A percentile compares a stretch with the other conserved stretches of the same genome.
These are phyloP conservation scores for Cordyceps militaris DNA, from an alignment of 2,329 filamentous ascomycete genomes.

Conservation along the genomic window DNA sequence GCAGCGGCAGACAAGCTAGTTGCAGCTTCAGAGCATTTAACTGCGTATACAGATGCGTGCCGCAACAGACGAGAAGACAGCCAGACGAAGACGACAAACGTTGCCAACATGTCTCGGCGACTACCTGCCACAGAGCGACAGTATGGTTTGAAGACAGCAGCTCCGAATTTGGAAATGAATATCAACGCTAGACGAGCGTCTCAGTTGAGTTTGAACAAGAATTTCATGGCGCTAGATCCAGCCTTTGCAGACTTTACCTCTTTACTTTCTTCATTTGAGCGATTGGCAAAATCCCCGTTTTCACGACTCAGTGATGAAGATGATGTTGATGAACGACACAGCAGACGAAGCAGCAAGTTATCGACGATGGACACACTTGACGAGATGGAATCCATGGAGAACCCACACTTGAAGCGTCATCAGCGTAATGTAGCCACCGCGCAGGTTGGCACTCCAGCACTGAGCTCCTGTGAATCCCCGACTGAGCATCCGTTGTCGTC, in stretches of 20 bases:
- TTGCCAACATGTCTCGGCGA: background rate
- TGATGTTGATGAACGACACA: conserved; percentile 9
- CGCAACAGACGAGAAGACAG: background rate
- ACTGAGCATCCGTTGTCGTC: conserved; percentile 9
- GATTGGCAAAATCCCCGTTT: conserved; percentile 19
- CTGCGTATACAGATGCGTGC: background rate
- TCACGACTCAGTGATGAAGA: conserved; percentile 17
- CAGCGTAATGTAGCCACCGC: conserved; percentile 4
- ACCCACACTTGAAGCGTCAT: conserved; percentile 7
- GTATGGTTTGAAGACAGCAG: background rate
- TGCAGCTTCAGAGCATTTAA: conserved; percentile 1
- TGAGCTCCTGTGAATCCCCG: background rate
- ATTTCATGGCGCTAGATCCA: conserved; percentile 18
- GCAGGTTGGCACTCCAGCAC: background rate
- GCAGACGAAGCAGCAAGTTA: conserved; percentile 3
- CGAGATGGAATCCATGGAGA: conserved; percentile 3
- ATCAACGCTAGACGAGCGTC: conserved; percentile 7
- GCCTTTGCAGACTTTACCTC: conserved; percentile 23
- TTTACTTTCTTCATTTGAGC: conserved; percentile 23
- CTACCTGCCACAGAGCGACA: conserved; percentile 6
- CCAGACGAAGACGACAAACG: conserved; percentile 9
- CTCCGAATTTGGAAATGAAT: background rate
- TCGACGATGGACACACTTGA: conserved; percentile 11
- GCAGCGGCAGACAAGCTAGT: conserved; percentile 8
- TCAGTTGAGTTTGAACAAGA: conserved; percentile 12